These are phyloP conservation scores for Plasmodium blacklocki DNA, from an alignment of 169 alveolate genomes.

Conservation along the genomic window DNA sequence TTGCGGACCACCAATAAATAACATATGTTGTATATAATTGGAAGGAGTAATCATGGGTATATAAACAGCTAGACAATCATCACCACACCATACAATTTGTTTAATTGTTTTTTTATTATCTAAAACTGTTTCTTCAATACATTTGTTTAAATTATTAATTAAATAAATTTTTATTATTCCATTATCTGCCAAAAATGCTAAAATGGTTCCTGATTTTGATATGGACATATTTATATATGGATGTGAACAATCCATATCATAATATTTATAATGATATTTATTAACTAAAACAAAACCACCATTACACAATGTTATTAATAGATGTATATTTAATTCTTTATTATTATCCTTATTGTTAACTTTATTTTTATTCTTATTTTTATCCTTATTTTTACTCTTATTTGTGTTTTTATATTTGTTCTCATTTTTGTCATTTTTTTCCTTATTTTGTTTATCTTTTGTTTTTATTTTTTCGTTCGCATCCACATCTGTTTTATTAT, in stretches of 20 bases:
- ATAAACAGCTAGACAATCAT: conserved; percentile 84
- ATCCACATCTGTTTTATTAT: conserved; percentile 10
- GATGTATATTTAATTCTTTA: conserved; percentile 55
- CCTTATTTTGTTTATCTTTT: too few species aligned
- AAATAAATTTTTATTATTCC: conserved; percentile 76
- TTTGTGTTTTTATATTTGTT: background rate
- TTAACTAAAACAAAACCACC: conserved; percentile 59
- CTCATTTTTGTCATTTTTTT: too few species aligned
- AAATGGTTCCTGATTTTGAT: conserved; percentile 63
- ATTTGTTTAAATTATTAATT: conserved; percentile 51
- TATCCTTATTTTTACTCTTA: too few species aligned
- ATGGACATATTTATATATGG: conserved; percentile 61
- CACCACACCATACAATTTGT: conserved; percentile 87
- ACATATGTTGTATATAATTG: conserved; percentile 71
- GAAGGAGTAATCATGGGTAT: conserved; percentile 78
- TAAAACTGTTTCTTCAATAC: conserved; percentile 71
- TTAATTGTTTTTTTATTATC: conserved; percentile 70
- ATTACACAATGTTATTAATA: conserved; percentile 32
- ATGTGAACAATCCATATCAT: conserved; percentile 22
- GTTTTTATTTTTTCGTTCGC: background rate
- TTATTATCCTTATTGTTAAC: background rate
- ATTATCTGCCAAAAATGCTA: conserved; percentile 55
- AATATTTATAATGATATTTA: conserved; percentile 43
- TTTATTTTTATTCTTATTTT: background rate
- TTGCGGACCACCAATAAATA: conserved; percentile 83